A percentile compares a stretch with the other conserved stretches of the same genome.
Evolutionary conservation across 2,329 filamentous ascomycete genomes (phyloP).

Genomic region (Penicillium palitans): DNA sequence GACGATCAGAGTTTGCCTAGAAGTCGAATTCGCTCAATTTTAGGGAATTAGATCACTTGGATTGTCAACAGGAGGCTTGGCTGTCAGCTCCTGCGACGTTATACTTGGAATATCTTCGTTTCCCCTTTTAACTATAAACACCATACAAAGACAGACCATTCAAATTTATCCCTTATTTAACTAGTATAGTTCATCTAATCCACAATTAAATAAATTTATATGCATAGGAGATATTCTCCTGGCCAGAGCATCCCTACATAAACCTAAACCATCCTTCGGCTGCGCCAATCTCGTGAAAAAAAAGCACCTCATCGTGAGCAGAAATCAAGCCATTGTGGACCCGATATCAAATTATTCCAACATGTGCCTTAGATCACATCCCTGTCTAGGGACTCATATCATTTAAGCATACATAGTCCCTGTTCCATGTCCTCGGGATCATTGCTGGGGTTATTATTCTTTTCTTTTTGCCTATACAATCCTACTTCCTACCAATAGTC

Average conservation of each 20-base stretch:
- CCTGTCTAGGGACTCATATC: not conserved
- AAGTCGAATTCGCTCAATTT: not conserved
- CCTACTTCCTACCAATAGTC: not conserved
- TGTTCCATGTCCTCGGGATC: not conserved
- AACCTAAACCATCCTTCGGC: too few relatives aligned
- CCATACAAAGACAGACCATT: not conserved
- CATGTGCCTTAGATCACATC: not conserved
- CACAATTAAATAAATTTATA: not conserved
- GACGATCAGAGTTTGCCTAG: not conserved
- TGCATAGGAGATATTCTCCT: too few relatives aligned
- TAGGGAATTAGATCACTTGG: not conserved
- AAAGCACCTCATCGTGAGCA: slow-evolving; percentile 25
- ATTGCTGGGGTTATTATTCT: not conserved
- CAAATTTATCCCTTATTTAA: not conserved
- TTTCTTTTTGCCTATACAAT: not conserved
- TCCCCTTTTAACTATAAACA: not conserved
- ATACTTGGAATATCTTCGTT: not conserved
- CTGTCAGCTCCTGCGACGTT: too few relatives aligned
- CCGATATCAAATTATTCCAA: not conserved
- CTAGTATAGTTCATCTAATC: not conserved
- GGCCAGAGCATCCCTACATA: not conserved
- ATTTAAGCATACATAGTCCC: slow-evolving; percentile 14
- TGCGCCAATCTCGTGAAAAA: not conserved
- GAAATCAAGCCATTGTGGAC: slow-evolving; percentile 22
- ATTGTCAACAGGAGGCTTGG: too few relatives aligned